Base-by-base conservation (phyloP, 495 filamentous ascomycete genomes). In the Peziza echinospora region DNA sequence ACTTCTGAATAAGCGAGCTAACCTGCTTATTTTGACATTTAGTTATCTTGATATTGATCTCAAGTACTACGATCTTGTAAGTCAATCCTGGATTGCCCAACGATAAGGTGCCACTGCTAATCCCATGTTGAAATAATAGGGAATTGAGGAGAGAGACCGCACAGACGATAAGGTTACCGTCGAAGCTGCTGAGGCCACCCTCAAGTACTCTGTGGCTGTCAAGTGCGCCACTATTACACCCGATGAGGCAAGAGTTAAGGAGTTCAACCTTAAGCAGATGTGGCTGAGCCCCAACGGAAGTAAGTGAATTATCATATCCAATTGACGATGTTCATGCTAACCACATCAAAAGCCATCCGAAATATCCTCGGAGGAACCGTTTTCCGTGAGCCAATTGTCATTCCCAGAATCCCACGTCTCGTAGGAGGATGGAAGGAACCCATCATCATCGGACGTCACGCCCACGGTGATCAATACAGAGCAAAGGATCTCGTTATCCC, bases 151-250 rank as follows among this genome's bases (percentile, higher is more conserved):
- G 70, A 82, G 89, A 61, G 86, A 97, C 60, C 62, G 91, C 70
- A 97, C 89, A 59, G 77, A 92, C 58, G 89, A 97, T 64, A 69
- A 93, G 67, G 86, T 97, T 63, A 97, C 89, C 45, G 56, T 82
- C 52, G 87, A 96, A 57, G 79, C 85, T 45, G 89, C 89, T 39
- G 86, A 93, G 67, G 89, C 89, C 23, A 94, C 94, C 67, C 84
- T 93, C 72, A 91, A 93, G 71, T 93, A 96, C 71, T 80, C 77
- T 44, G 89, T 97, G 45, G 89, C 89, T 64, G 84, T 97, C 64
- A 97, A 97, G 72, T 97, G 89, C 65, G 89, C 89, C 47, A 97
- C 89, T 60, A 97, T 97, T 67, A 97, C 89, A 47, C 89, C 89
- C 19, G 89, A 97, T 64, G 86, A 97, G 69, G 81, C 76, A 47